A percentile compares a stretch with the other conserved stretches of the same genome.
Conservation (phyloP, 192 early-diverging fungal genomes). For the Coemansia umbellata region DNA sequence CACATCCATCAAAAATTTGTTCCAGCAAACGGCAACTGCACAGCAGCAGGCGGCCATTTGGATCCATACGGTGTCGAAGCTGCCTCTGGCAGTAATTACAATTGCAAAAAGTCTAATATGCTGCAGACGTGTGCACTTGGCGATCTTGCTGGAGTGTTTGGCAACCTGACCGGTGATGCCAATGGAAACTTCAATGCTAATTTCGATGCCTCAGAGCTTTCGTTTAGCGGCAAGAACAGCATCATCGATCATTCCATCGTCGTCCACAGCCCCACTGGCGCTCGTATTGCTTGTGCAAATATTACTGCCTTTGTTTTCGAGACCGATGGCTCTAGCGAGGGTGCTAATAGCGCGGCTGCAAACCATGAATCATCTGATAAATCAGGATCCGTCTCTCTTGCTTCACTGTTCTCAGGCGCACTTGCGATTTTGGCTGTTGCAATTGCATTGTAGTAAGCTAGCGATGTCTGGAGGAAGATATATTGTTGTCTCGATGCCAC, state of each 20-base stretch:
- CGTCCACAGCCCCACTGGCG: slow-evolving; percentile 51
- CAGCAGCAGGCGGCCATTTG: slow-evolving; percentile 45
- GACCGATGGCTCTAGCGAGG: slow-evolving; percentile 8
- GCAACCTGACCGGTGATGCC: slow-evolving; percentile 41
- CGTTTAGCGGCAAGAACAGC: slow-evolving; percentile 41
- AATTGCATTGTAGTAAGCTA: no score
- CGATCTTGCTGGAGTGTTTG: slow-evolving; percentile 56
- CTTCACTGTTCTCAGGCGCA: neutral
- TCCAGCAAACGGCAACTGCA: slow-evolving; percentile 46
- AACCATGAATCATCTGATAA: neutral
- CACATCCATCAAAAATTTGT: slow-evolving; percentile 46
- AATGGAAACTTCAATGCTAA: slow-evolving; percentile 13
- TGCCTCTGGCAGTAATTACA: slow-evolving; percentile 19
- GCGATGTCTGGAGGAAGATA: no score
- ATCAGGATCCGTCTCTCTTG: neutral
- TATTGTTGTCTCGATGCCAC: no score
- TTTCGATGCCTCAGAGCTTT: slow-evolving; percentile 41
- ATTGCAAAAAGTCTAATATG: slow-evolving; percentile 21
- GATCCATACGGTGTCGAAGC: slow-evolving; percentile 29
- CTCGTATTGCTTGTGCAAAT: slow-evolving; percentile 57
- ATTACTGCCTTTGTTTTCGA: slow-evolving; percentile 38
- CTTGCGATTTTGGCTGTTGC: neutral
- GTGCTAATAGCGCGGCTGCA: neutral
- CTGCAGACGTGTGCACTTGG: slow-evolving; percentile 53
- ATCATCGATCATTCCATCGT: slow-evolving; percentile 58